A percentile compares a stretch with the other conserved stretches of the same genome.
These are phyloP conservation scores for Leptographium lundbergii DNA, from an alignment of 2,329 filamentous ascomycete genomes.

Conservation along the genomic window DNA sequence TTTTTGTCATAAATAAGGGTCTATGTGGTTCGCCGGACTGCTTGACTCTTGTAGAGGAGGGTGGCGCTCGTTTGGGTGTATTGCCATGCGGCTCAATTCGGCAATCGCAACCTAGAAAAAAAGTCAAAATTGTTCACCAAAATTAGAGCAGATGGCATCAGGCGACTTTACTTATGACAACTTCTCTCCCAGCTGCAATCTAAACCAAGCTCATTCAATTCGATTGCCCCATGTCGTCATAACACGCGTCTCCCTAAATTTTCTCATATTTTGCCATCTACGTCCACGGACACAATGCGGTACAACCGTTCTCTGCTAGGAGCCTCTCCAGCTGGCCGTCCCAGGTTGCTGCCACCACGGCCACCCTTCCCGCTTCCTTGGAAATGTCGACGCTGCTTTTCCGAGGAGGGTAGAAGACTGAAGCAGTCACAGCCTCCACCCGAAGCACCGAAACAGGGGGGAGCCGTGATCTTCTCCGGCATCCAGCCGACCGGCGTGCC, in stretches of 20 bases:
- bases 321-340: background rate
- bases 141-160: background rate
- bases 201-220: background rate
- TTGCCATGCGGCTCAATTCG: background rate
- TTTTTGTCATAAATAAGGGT: background rate
- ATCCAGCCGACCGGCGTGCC: constrained; percentile 94
- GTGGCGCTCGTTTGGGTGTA: background rate
- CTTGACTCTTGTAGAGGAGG: background rate
- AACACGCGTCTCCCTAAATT: background rate
- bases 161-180: background rate
- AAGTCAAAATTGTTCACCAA: background rate
- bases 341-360: background rate
- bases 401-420: background rate
- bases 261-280: background rate
- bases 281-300: background rate
- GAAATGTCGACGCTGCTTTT: constrained; percentile 6
- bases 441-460: constrained; percentile 3
- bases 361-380: background rate
- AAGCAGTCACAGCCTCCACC: background rate
- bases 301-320: background rate
- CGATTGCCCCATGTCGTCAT: background rate
- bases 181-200: background rate
- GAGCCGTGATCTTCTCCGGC: constrained; percentile 68
- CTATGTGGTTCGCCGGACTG: background rate
- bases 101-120: background rate